Percentiles rank a stretch among this genome's conserved stretches.
These are phyloP conservation scores for Stachybotrys elegans DNA, from an alignment of 2,329 filamentous ascomycete genomes.

Conservation along the genomic window DNA sequence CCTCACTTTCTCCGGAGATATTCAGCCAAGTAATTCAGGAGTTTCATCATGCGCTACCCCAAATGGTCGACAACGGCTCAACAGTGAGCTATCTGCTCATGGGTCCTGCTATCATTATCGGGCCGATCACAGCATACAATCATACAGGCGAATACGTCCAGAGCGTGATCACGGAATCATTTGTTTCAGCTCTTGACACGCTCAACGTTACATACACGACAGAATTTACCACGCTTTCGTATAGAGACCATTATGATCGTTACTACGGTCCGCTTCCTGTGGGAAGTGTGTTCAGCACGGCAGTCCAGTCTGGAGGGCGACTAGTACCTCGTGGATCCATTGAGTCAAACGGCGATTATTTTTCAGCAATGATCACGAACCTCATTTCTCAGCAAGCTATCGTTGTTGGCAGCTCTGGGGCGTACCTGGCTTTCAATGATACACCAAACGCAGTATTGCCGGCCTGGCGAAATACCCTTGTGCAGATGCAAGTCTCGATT, in stretches of 20 bases:
- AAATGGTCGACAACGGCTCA: slow-evolving; percentile 39
- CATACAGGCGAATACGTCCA: slow-evolving; percentile 31
- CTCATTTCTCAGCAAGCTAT: slow-evolving; percentile 24
- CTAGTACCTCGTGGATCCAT: slow-evolving; percentile 26
- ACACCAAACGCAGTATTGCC: slow-evolving; percentile 37
- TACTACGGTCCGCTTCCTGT: slow-evolving; percentile 30
- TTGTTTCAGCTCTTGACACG: slow-evolving; percentile 27
- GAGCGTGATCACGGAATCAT: slow-evolving; percentile 34
- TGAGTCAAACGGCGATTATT: slow-evolving; percentile 18
- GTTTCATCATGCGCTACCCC: slow-evolving; percentile 18
- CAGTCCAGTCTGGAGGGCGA: slow-evolving; percentile 28
- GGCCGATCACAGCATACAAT: slow-evolving; percentile 41
- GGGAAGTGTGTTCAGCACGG: slow-evolving; percentile 24
- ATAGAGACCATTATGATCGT: slow-evolving; percentile 21
- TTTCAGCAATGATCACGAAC: slow-evolving; percentile 21
- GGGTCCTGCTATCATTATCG: no score
- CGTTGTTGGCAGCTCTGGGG: slow-evolving; percentile 23
- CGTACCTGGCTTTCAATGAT: slow-evolving; percentile 21
- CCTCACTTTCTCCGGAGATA: no score
- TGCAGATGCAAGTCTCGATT: slow-evolving; percentile 21
- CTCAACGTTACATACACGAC: slow-evolving; percentile 17
- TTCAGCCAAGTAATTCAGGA: slow-evolving; percentile 2
- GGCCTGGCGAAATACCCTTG: slow-evolving; percentile 31
- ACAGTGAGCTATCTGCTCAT: slow-evolving; percentile 46
- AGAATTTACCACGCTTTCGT: slow-evolving; percentile 21